Base-by-base conservation (phyloP, 495 filamentous ascomycete genomes). In the Penicillium diatomitis region DNA sequence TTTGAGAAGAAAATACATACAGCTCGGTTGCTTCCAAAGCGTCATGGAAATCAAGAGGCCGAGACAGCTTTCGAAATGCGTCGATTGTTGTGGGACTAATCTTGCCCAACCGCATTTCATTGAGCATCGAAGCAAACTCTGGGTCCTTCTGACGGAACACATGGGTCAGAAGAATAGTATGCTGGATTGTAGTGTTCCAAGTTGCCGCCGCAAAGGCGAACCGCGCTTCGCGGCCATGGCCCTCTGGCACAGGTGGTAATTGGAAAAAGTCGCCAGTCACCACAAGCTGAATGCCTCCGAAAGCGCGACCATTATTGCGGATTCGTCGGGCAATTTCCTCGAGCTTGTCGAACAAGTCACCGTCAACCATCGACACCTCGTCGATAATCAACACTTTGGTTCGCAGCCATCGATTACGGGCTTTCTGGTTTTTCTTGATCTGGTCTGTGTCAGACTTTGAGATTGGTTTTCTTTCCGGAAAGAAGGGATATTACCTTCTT, bases 211-310 rank as follows among this genome's bases (percentile, higher is more conserved):
- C 85, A 57, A 98, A 98, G 2, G 89, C 84, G 64, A 98, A 98
- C 61, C 87, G 95, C 38, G 82, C 77, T 9, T 83, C 73, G 39
- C 79, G 78, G 33, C 80, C 82, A 44, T 76, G 73, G 6, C 58
- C 55, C 5, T 95, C 90, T 4, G 92, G 90, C 2, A 98, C 92
- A 2, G 92, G 92, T 4, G 92, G 92, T 9, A 98, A 65, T 66
- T 98, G 92, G 65, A 97, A 98, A 66, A 97, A 98, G 61, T 98
- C 92, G 3, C 92, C 92, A 0, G 94, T 97, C 41, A 98, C 87
- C 38, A 98, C 79, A 32, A 98, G 76, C 60, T 98, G 92, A 41
- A 98, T 97, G 5, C 94, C 92, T 44, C 92, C 92, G 70, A 96
- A 98, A 0, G 94, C 85, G 5, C 87, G 76, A 7, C 88, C 92